Conservation (phyloP, 176 grass and related monocot species). For the Chrysopogon serrulatus region DNA sequence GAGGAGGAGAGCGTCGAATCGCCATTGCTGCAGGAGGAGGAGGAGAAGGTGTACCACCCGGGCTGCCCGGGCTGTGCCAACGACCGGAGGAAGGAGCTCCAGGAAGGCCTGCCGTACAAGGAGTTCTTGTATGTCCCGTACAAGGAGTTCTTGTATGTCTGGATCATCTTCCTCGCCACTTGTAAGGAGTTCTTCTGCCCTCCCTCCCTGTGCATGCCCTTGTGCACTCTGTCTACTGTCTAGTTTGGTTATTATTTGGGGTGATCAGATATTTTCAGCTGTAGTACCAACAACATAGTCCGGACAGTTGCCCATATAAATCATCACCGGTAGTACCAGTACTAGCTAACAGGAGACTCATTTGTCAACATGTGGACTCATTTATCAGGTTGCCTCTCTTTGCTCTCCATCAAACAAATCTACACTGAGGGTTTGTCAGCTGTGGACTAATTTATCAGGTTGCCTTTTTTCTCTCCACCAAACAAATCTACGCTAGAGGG, state of each 20-base stretch:
- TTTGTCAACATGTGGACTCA: too few species aligned
- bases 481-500: too few species aligned
- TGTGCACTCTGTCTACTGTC: neutral
- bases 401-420: too few species aligned
- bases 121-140: too few species aligned
- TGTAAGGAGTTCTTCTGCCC: neutral
- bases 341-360: too few species aligned
- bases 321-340: too few species aligned
- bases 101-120: slow-evolving; percentile 32
- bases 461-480: too few species aligned
- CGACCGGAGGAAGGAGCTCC: slow-evolving; percentile 20
- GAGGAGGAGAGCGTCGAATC: neutral
- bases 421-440: too few species aligned
- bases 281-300: neutral
- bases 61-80: slow-evolving; percentile 37
- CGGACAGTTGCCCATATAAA: neutral
- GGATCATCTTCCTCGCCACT: slow-evolving; percentile 9
- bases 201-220: neutral
- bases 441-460: too few species aligned
- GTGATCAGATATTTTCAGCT: neutral
- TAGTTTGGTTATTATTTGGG: neutral
- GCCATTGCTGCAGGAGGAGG: neutral
- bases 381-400: too few species aligned
- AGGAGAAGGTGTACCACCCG: neutral
- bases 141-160: slow-evolving; percentile 55